Evolutionary conservation across 176 grass and related monocot genomes (phyloP), one percentile per base, ranked within the genome.

Genomic region (Cenchrus americanus): DNA sequence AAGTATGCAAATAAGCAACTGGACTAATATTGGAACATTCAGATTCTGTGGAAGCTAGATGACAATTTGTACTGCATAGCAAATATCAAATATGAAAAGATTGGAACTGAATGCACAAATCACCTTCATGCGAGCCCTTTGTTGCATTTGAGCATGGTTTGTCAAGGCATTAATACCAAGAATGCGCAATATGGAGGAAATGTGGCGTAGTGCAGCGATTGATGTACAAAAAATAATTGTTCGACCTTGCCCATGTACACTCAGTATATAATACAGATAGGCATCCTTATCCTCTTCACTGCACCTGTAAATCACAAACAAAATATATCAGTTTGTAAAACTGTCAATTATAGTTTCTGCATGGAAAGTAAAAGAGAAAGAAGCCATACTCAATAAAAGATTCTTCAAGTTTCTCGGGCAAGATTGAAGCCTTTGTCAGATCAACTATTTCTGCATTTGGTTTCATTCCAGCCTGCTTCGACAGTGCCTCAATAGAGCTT

Each of bases 121-220:
- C 73, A 97, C 95, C 92, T 97, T 97, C 80, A 97, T 92, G 84
- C 95, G 92, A 83, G 95, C 95, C 79, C 95, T 92, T 86, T 97
- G 95, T 91, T 97, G 95, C 95, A 97, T 97, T 82, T 97, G 95
- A 81, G 95, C 95, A 91, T 97, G 95, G 87, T 94, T 93, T 83
- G 90, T 97, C 86, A 85, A 84, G 37, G 83, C 44, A 81, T 92
- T 91, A 49, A 97, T 87, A 81, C 82, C 86, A 86, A 97, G 88
- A 74, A 72, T 77, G 51, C 80, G 88, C 42, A 97, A 82, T 71
- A 94, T 86, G 2, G 95, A 92, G 81, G 95, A 92, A 78, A 90
- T 80, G 66, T 94, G 92, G 21, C 92, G 95, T 84, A 97, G 71
- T 73, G 95, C 95, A 64, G 95, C 86, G 41, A 97, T 97, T 37